phyloP scores from a whole-genome alignment of 768 basidiomycete species.

The Phylloporus arenicola region DNA sequence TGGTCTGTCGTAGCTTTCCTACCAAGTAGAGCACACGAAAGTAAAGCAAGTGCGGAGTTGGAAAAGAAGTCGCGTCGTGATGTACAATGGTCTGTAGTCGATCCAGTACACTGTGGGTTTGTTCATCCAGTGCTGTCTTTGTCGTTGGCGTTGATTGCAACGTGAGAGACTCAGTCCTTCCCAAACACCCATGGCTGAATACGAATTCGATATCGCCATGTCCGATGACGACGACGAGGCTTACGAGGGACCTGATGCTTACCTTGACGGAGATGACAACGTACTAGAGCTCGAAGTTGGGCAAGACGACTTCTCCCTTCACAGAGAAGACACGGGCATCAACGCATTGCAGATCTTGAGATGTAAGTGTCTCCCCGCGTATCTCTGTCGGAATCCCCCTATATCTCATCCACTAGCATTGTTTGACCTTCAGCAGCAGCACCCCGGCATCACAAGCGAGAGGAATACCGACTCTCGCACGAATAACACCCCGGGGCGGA shows the following conservation, averaged over 20 bases:
- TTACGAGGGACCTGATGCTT: constrained; percentile 32
- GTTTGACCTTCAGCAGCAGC: constrained; percentile 26
- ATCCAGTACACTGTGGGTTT: background rate
- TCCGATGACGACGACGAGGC: constrained; percentile 31
- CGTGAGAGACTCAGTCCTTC: background rate
- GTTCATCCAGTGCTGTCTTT: background rate
- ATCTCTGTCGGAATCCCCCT: background rate
- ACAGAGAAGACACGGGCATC: background rate
- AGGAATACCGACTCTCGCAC: constrained; percentile 1
- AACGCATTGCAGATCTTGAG: constrained; percentile 26
- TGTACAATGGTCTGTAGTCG: background rate
- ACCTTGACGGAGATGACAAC: constrained; percentile 31
- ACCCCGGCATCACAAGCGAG: constrained; percentile 9
- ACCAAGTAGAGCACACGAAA: background rate
- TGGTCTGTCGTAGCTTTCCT: constrained; percentile 8
- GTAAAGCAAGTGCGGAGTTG: constrained; percentile 20
- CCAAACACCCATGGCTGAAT: constrained; percentile 14
- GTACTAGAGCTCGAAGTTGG: constrained; percentile 31
- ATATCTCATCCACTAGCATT: constrained; percentile 17
- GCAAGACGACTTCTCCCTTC: constrained; percentile 17
- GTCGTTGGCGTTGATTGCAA: background rate
- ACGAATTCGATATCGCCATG: constrained; percentile 18
- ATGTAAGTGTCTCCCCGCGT: constrained; percentile 18
- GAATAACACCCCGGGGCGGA: constrained; percentile 1
- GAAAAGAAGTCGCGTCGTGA: background rate